Conservation (phyloP, 129 eudicot genomes). For the Calendula officinalis region DNA sequence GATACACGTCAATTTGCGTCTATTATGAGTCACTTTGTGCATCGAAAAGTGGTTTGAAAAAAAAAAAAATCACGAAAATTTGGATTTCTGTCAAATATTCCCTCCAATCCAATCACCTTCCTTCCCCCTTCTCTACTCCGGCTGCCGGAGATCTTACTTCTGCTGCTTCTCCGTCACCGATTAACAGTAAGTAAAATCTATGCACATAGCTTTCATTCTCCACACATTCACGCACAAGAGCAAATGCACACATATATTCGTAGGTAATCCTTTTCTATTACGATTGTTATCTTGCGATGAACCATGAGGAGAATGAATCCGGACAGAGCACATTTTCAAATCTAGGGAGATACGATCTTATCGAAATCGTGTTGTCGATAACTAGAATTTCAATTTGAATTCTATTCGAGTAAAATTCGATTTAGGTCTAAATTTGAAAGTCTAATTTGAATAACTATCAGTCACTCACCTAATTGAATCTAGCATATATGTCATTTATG, state of each 20-base stretch:
- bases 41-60: too few species aligned
- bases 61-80: too few species aligned
- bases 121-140: conserved; percentile 3
- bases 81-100: background rate
- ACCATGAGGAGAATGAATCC: too few species aligned
- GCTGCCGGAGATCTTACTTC: conserved; percentile 9
- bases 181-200: conserved; percentile 8
- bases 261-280: background rate
- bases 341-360: background rate
- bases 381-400: conserved; percentile 5
- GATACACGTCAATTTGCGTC: too few species aligned
- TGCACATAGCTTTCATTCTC: conserved; percentile 1
- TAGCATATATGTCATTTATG: background rate
- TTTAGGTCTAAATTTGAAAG: background rate
- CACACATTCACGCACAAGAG: background rate
- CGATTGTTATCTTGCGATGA: too few species aligned
- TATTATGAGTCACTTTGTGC: too few species aligned
- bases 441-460: background rate
- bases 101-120: conserved; percentile 3
- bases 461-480: background rate
- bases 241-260: background rate
- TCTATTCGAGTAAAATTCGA: conserved; percentile 1
- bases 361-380: background rate
- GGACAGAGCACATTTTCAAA: background rate
- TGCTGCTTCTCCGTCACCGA: conserved; percentile 20